Evolutionary conservation across 257 asterid species (phyloP).

Genomic region (Galeopsis tetrahit): DNA sequence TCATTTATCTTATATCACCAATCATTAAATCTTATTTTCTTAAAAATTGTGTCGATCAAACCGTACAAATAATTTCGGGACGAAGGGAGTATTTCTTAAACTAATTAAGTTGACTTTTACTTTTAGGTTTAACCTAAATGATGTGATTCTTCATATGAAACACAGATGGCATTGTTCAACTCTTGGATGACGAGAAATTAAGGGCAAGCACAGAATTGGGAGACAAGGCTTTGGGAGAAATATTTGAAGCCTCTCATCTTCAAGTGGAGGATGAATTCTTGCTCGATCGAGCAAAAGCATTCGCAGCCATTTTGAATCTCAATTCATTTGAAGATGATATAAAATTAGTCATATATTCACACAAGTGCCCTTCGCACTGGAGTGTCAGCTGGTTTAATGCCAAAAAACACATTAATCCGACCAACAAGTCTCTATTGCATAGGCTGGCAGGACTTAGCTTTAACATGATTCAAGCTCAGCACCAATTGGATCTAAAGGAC

Average conservation of each 20-base stretch:
- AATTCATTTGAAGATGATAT: background rate
- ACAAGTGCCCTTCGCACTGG: slow-evolving; percentile 45
- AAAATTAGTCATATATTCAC: background rate
- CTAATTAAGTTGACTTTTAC: too few species aligned
- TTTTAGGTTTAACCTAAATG: too few species aligned
- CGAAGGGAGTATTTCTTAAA: too few species aligned
- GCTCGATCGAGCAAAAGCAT: slow-evolving; percentile 37
- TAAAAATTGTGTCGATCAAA: too few species aligned
- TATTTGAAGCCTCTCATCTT: slow-evolving; percentile 60
- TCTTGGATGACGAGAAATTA: slow-evolving; percentile 37
- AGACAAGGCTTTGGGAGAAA: slow-evolving; percentile 39
- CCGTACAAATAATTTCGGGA: too few species aligned
- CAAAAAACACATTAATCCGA: slow-evolving; percentile 38
- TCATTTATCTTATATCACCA: too few species aligned
- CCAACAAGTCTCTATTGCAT: slow-evolving; percentile 29
- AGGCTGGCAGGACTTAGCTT: slow-evolving; percentile 61
- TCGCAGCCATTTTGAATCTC: slow-evolving; percentile 4
- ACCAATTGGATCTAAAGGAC: slow-evolving; percentile 60
- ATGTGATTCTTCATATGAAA: background rate
- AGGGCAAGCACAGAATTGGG: background rate
- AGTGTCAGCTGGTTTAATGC: slow-evolving; percentile 58
- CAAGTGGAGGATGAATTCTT: slow-evolving; percentile 42
- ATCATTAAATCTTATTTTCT: too few species aligned
- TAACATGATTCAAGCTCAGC: slow-evolving; percentile 57
- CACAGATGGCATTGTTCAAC: slow-evolving; percentile 44